These are phyloP conservation scores for Begonia fuchsioides DNA, from an alignment of 306 rosid genomes.

Conservation along the genomic window DNA sequence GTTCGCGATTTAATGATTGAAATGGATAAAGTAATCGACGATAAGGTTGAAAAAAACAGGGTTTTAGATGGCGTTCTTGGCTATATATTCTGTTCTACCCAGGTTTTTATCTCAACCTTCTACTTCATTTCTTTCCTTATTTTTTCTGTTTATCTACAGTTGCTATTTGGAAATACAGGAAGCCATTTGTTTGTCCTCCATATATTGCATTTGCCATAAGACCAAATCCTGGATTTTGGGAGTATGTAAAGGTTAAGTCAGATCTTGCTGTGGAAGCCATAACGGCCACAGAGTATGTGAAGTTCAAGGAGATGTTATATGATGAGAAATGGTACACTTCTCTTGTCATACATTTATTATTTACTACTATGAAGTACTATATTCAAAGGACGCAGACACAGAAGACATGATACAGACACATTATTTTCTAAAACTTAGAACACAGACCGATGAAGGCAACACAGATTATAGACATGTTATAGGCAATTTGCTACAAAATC, in stretches of 20 bases:
- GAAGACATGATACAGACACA: too few species aligned
- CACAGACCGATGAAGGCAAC: too few species aligned
- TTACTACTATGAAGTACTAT: too few species aligned
- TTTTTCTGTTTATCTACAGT: neutral
- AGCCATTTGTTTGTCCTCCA: conserved; percentile 74
- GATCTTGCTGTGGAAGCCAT: conserved; percentile 54
- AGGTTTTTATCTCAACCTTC: conserved; percentile 27
- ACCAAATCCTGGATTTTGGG: conserved; percentile 82
- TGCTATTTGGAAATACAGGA: conserved; percentile 32
- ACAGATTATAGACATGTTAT: too few species aligned
- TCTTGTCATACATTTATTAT: neutral
- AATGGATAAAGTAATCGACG: conserved; percentile 49
- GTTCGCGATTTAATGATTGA: conserved; percentile 60
- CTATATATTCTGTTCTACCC: conserved; percentile 46
- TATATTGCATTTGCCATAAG: conserved; percentile 64
- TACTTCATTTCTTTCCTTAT: too few species aligned
- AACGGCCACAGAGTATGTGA: conserved; percentile 45
- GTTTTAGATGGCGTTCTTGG: conserved; percentile 63
- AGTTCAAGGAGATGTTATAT: conserved; percentile 42
- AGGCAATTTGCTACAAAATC: too few species aligned
- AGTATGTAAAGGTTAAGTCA: conserved; percentile 43
- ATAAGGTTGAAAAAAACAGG: conserved; percentile 33
- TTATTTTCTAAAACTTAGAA: too few species aligned
- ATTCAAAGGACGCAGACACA: too few species aligned
- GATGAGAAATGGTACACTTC: conserved; percentile 49